These are phyloP conservation scores for Teratosphaeria zuluensis DNA, from an alignment of 2,329 filamentous ascomycete species.

Conservation along the genomic window DNA sequence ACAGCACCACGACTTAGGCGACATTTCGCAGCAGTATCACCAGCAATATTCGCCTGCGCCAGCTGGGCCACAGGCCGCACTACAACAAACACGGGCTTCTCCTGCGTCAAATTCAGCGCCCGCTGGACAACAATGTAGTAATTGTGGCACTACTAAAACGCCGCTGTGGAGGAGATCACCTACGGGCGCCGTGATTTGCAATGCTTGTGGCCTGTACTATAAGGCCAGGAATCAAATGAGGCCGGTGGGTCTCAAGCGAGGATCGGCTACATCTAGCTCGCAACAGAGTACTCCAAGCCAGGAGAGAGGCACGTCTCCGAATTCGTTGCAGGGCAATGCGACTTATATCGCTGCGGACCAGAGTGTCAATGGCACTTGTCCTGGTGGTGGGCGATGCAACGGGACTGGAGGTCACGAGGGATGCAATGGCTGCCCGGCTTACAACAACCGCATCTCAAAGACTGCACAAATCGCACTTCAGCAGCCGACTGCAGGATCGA, in stretches of 20 bases:
- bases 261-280: conserved; percentile 35
- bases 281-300: conserved; percentile 27
- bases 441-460: conserved; percentile 93
- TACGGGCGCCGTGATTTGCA: conserved; percentile 89
- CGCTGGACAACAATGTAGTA: conserved; percentile 54
- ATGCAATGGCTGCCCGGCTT: conserved; percentile 91
- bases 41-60: conserved; percentile 1
- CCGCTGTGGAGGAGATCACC: conserved; percentile 92
- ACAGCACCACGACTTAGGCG: conserved; percentile 5
- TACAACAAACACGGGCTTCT: not conserved
- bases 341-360: conserved; percentile 72
- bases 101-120: conserved; percentile 28
- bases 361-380: conserved; percentile 74
- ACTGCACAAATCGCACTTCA: conserved; percentile 60
- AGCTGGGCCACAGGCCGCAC: conserved; percentile 1
- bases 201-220: conserved; percentile 88
- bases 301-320: conserved; percentile 32
- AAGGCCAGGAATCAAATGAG: conserved; percentile 88
- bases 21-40: conserved; percentile 5
- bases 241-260: conserved; percentile 81
- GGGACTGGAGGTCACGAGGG: conserved; percentile 91
- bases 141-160: conserved; percentile 88
- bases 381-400: conserved; percentile 89
- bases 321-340: conserved; percentile 34
- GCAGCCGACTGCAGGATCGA: conserved; percentile 13